Evolutionary conservation across 129 eudicot genomes (phyloP).

Genomic region (Rutidosis leptorrhynchoides): DNA sequence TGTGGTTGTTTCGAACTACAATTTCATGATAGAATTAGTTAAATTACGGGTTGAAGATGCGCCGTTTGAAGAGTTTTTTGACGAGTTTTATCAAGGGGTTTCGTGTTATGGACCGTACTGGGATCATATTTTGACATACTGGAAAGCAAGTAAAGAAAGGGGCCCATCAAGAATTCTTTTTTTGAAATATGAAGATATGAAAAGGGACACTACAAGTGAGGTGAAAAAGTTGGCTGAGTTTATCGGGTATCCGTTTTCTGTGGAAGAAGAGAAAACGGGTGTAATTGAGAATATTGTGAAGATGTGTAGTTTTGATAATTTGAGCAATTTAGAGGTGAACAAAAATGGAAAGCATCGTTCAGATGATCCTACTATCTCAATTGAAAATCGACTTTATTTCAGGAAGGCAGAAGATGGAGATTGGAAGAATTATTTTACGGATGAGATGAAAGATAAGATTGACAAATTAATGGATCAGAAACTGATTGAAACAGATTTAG

Average conservation of each 20-base stretch:
- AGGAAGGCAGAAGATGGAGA: slow-evolving; percentile 7
- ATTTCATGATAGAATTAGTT: not conserved
- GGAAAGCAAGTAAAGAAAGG: slow-evolving; percentile 17
- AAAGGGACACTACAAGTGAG: slow-evolving; percentile 5
- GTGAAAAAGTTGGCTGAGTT: slow-evolving; percentile 45
- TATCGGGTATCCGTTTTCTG: slow-evolving; percentile 35
- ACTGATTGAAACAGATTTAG: not conserved
- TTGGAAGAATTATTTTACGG: slow-evolving; percentile 9
- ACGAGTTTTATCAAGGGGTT: not conserved
- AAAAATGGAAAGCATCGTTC: not conserved
- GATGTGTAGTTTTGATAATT: slow-evolving; percentile 7
- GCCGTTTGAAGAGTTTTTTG: not conserved
- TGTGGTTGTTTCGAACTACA: slow-evolving; percentile 5
- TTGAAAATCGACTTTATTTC: not conserved
- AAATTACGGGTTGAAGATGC: not conserved
- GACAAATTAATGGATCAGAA: slow-evolving; percentile 1
- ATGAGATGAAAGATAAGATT: slow-evolving; percentile 1
- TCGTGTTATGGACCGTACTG: not conserved
- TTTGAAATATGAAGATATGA: slow-evolving; percentile 56
- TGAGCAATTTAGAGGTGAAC: not conserved
- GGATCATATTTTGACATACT: not conserved
- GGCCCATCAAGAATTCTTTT: slow-evolving; percentile 40
- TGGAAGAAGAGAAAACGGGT: slow-evolving; percentile 33
- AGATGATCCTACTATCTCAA: not conserved
- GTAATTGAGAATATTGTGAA: slow-evolving; percentile 13